phyloP scores from a whole-genome alignment of 2,329 filamentous ascomycete genomes.

The Ophiosphaerella korrae region DNA sequence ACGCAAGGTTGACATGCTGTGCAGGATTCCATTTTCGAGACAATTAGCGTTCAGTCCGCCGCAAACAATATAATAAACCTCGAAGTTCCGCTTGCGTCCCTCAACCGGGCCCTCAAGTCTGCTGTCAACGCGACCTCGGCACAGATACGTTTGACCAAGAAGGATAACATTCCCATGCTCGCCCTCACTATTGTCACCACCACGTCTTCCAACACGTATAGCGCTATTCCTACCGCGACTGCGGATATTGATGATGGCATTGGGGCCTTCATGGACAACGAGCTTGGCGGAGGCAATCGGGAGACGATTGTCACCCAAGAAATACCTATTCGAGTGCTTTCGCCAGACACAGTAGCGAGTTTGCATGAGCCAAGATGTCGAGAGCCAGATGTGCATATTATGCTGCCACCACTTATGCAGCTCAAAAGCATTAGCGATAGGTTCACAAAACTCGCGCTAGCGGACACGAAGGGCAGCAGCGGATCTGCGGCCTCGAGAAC shows the following conservation, averaged over 20 bases:
- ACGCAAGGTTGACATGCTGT: constrained; percentile 16
- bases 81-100: constrained; percentile 84
- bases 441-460: constrained; percentile 78
- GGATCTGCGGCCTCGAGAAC: constrained; percentile 34
- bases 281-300: constrained; percentile 62
- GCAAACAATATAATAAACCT: constrained; percentile 93
- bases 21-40: constrained; percentile 85
- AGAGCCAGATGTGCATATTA: constrained; percentile 92
- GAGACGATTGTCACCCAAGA: constrained; percentile 95
- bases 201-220: constrained; percentile 57
- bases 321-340: constrained; percentile 89
- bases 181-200: constrained; percentile 88
- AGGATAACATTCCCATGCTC: constrained; percentile 82
- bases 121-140: constrained; percentile 81
- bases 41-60: constrained; percentile 86
- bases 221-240: constrained; percentile 36
- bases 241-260: constrained; percentile 33
- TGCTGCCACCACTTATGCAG: constrained; percentile 83
- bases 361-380: constrained; percentile 90
- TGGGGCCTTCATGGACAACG: constrained; percentile 30
- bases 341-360: constrained; percentile 82
- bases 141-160: constrained; percentile 88
- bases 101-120: constrained; percentile 90
- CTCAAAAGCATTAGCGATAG: constrained; percentile 93
- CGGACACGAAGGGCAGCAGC: constrained; percentile 44